Conservation (phyloP, 768 basidiomycete genomes). For the Fomitopsis pulvina region DNA sequence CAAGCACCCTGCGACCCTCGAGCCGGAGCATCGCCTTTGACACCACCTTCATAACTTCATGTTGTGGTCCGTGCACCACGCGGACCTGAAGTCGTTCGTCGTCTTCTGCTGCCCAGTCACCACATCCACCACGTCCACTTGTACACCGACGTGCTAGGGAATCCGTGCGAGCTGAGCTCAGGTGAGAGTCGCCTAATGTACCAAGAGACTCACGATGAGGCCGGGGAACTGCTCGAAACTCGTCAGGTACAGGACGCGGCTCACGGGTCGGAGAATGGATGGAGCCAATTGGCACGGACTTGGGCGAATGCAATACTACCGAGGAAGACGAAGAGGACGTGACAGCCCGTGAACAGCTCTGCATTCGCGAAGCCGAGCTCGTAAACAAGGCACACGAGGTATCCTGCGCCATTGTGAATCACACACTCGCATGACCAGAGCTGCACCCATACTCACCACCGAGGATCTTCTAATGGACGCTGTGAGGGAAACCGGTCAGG, state of each 20-base stretch:
- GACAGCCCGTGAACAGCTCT: slow-evolving; percentile 57
- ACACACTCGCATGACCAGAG: not conserved
- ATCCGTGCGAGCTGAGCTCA: too few species aligned
- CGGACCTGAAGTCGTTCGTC: too few species aligned
- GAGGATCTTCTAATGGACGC: slow-evolving; percentile 78
- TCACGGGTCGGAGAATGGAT: slow-evolving; percentile 70
- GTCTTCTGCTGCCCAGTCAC: slow-evolving; percentile 53
- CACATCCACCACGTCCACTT: slow-evolving; percentile 68
- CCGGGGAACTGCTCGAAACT: slow-evolving; percentile 43
- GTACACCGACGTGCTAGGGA: slow-evolving; percentile 60
- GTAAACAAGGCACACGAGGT: slow-evolving; percentile 62
- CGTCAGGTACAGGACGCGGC: slow-evolving; percentile 57
- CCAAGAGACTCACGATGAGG: slow-evolving; percentile 55
- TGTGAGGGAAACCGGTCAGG: slow-evolving; percentile 21
- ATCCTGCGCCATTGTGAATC: too few species aligned
- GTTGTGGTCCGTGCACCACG: slow-evolving; percentile 45
- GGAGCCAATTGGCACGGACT: slow-evolving; percentile 80
- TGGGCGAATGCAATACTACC: slow-evolving; percentile 75
- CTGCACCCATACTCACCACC: slow-evolving; percentile 41
- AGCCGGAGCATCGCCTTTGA: too few species aligned
- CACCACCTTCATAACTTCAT: too few species aligned
- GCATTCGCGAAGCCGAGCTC: slow-evolving; percentile 76
- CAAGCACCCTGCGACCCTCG: too few species aligned
- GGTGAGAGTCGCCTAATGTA: too few species aligned
- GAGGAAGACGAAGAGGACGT: slow-evolving; percentile 69